These are phyloP conservation scores for Nicotiana tomentosiformis DNA, from an alignment of 257 asterid species.

Conservation along the genomic window DNA sequence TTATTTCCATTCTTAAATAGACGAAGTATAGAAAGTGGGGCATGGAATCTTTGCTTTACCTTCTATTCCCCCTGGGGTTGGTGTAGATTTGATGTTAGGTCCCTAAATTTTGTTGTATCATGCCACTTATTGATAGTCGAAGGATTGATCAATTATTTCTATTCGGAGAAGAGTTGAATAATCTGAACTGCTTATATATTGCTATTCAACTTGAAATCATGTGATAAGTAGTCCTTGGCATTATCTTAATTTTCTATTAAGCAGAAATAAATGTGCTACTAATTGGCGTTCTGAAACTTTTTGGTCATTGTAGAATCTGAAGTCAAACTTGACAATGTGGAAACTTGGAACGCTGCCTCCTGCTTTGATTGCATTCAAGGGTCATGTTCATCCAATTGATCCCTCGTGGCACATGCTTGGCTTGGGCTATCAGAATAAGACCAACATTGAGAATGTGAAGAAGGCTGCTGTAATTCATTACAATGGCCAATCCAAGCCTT, in stretches of 20 bases:
- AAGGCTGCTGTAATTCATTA: conserved; percentile 97
- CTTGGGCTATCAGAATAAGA: conserved; percentile 88
- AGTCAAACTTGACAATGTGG: conserved; percentile 90
- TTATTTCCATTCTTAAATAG: background rate
- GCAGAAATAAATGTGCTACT: background rate
- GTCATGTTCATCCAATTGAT: conserved; percentile 77
- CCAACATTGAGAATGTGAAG: conserved; percentile 62
- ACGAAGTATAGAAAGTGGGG: background rate
- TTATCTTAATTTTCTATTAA: background rate
- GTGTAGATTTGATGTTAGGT: background rate
- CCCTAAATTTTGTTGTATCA: background rate
- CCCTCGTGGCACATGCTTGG: conserved; percentile 99
- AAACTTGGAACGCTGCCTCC: conserved; percentile 99
- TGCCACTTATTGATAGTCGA: background rate
- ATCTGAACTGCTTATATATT: background rate
- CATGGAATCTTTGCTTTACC: background rate
- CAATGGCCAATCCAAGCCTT: conserved; percentile 95
- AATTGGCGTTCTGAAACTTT: background rate
- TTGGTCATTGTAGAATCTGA: conserved; percentile 69
- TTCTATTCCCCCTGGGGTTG: background rate
- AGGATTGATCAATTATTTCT: background rate
- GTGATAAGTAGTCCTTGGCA: background rate
- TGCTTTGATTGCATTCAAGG: conserved; percentile 92
- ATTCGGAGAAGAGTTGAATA: background rate
- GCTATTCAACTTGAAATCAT: background rate